Evolutionary conservation across 495 filamentous ascomycete genomes (phyloP).

Genomic region (Neurospora sp.): DNA sequence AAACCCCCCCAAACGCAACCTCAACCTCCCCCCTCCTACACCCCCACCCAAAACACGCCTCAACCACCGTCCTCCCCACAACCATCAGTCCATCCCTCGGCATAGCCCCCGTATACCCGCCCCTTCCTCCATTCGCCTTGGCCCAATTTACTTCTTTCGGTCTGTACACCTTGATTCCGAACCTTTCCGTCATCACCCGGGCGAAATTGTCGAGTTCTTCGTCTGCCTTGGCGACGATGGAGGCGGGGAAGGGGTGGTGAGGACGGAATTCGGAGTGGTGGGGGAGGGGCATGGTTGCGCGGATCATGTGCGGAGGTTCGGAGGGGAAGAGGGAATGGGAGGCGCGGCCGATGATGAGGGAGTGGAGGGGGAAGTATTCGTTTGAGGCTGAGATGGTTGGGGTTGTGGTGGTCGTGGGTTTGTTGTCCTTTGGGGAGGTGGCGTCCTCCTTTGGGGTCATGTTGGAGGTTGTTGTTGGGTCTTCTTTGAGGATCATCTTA

Average conservation of each 20-base stretch:
- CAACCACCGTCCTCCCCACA: background rate
- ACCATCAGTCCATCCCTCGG: slow-evolving; percentile 1
- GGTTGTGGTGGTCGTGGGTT: background rate
- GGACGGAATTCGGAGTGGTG: background rate
- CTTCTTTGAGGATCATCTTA: background rate
- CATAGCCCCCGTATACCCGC: background rate
- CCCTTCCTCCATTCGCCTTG: background rate
- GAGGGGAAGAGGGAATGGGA: background rate
- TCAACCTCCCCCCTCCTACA: background rate
- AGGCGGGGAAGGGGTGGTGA: background rate
- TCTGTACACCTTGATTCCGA: background rate
- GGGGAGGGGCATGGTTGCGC: background rate
- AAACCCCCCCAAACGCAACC: background rate
- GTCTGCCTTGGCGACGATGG: background rate
- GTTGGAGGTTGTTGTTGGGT: background rate
- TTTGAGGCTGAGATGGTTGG: background rate
- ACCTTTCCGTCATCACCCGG: background rate
- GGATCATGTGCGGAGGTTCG: background rate
- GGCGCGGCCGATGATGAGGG: slow-evolving; percentile 1
- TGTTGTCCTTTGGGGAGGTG: background rate
- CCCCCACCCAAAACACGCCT: background rate
- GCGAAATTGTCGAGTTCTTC: slow-evolving; percentile 1
- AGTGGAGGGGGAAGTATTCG: background rate
- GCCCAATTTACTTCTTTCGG: background rate
- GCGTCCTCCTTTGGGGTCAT: background rate